These are phyloP conservation scores for Paspalum notatum DNA, from an alignment of 176 grass and related monocot genomes.

Conservation along the genomic window DNA sequence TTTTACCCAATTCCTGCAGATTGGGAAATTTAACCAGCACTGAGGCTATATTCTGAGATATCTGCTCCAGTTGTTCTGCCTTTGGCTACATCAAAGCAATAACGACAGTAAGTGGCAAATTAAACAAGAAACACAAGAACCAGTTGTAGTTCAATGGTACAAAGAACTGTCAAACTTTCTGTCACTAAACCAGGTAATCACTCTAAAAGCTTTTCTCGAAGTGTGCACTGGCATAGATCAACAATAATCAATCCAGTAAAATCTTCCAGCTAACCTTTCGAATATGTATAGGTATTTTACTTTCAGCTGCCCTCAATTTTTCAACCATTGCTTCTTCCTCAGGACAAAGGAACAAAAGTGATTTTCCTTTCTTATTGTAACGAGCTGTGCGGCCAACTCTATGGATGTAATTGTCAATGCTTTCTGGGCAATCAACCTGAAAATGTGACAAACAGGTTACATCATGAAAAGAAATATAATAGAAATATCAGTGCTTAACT, in stretches of 20 bases:
- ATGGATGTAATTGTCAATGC: conserved; percentile 77
- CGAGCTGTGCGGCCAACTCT: conserved; percentile 96
- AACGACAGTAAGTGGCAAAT: conserved; percentile 14
- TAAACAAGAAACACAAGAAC: conserved; percentile 21
- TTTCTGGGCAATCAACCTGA: conserved; percentile 89
- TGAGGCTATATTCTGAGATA: conserved; percentile 74
- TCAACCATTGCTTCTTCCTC: conserved; percentile 84
- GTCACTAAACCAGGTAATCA: background rate
- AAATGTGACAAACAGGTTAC: conserved; percentile 34
- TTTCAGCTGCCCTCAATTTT: conserved; percentile 75
- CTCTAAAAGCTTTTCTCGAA: background rate
- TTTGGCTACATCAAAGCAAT: conserved; percentile 62
- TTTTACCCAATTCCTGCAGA: conserved; percentile 82
- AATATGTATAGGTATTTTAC: conserved; percentile 81
- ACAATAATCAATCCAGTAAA: conserved; percentile 13
- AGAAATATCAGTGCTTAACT: conserved; percentile 12
- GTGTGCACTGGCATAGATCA: background rate
- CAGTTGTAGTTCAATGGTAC: conserved; percentile 7
- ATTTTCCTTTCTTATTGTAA: conserved; percentile 78
- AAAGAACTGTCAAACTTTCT: conserved; percentile 1
- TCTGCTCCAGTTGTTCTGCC: conserved; percentile 68
- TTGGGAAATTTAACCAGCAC: conserved; percentile 75
- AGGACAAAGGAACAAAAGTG: conserved; percentile 79
- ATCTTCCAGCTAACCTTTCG: conserved; percentile 45
- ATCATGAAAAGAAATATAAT: background rate